Evolutionary conservation across 225 moss, liverwort and hornwort species (phyloP).

Genomic region (Neckera pumila): DNA sequence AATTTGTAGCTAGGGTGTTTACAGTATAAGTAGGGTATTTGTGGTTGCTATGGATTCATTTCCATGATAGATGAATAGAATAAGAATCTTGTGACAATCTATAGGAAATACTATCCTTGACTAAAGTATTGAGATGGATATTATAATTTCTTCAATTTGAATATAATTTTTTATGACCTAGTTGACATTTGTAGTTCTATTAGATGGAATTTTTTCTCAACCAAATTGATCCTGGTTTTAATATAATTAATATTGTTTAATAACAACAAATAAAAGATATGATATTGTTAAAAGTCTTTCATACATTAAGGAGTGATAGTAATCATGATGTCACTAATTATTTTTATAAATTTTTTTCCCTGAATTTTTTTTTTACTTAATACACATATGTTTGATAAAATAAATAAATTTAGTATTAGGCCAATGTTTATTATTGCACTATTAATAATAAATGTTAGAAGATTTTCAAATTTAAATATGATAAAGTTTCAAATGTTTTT

Average conservation of each 20-base stretch:
- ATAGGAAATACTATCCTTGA: neutral
- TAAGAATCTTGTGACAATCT: neutral
- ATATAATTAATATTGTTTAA: neutral
- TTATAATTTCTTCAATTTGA: neutral
- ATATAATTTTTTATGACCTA: neutral
- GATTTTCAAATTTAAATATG: neutral
- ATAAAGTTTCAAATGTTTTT: neutral
- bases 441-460: neutral
- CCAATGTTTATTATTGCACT: neutral
- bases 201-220: too few relatives aligned
- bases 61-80: neutral
- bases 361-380: neutral
- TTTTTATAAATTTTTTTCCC: neutral
- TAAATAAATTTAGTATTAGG: neutral
- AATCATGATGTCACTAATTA: neutral
- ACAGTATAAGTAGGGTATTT: neutral
- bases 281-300: neutral
- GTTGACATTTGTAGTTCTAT: too few relatives aligned
- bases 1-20: neutral
- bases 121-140: fast-evolving
- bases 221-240: fast-evolving
- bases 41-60: neutral
- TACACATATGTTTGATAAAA: neutral
- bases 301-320: neutral
- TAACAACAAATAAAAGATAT: neutral